Conservation (phyloP, 78 protist species). For the Tieghemostelium lacteum region DNA sequence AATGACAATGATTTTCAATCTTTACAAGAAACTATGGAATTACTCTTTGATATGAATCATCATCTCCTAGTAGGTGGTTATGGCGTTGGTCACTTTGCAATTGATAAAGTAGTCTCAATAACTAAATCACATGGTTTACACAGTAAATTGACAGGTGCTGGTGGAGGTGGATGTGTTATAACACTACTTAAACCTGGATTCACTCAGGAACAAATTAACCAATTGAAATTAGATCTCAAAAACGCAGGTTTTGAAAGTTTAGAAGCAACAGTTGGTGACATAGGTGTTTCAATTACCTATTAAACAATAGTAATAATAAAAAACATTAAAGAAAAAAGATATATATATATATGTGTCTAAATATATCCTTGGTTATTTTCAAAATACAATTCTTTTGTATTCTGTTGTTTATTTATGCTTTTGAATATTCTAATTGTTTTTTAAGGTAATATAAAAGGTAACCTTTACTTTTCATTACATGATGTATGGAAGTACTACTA, state of each 20-base stretch:
- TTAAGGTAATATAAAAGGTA: constrained; percentile 61
- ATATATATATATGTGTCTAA: neutral
- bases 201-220: neutral
- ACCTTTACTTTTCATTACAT: constrained; percentile 70
- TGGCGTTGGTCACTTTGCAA: constrained; percentile 68
- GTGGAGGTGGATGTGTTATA: constrained; percentile 87
- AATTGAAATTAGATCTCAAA: neutral
- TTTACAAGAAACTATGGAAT: constrained; percentile 62
- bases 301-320: neutral
- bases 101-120: constrained; percentile 32
- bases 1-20: constrained; percentile 1
- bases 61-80: constrained; percentile 46
- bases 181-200: constrained; percentile 17
- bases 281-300: constrained; percentile 30
- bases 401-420: neutral
- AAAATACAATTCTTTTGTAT: neutral
- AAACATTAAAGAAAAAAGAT: neutral
- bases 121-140: constrained; percentile 42
- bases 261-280: constrained; percentile 74
- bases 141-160: constrained; percentile 85
- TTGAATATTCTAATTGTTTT: constrained; percentile 51
- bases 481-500: constrained; percentile 31
- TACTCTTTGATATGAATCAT: constrained; percentile 70
- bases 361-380: neutral
- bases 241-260: constrained; percentile 49